Conservation (phyloP, 148 eudicot genomes). For the Amaranthus cruentus region DNA sequence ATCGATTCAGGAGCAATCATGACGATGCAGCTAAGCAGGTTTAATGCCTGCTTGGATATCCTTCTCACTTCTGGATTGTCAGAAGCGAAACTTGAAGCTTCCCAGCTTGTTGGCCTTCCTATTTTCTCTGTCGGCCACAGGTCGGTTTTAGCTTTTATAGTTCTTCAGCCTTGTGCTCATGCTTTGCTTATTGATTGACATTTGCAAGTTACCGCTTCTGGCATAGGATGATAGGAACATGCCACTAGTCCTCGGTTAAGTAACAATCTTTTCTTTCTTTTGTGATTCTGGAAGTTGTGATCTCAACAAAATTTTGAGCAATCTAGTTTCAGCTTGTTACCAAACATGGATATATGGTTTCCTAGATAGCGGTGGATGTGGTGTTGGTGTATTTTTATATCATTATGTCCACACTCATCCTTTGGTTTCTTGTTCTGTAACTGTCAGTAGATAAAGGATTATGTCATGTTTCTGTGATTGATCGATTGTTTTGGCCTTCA, state of each 20-base stretch:
- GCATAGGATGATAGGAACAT: neutral
- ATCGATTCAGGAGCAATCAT: slow-evolving; percentile 38
- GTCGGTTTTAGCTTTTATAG: slow-evolving; percentile 28
- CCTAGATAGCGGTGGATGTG: too few species aligned
- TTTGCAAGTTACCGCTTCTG: neutral
- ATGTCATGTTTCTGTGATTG: too few species aligned
- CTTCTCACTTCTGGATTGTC: slow-evolving; percentile 65
- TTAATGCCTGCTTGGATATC: slow-evolving; percentile 60
- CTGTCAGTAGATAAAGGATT: too few species aligned
- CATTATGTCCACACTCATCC: too few species aligned
- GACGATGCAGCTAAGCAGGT: slow-evolving; percentile 64
- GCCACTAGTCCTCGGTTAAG: neutral
- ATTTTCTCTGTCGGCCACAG: slow-evolving; percentile 95
- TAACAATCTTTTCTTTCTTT: too few species aligned
- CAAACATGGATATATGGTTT: too few species aligned
- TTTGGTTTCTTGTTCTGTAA: too few species aligned
- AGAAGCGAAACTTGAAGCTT: slow-evolving; percentile 39
- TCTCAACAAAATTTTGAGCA: too few species aligned
- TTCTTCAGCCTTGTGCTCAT: neutral
- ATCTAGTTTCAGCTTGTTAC: too few species aligned
- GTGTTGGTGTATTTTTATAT: too few species aligned
- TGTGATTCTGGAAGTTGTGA: too few species aligned
- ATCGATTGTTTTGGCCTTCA: too few species aligned
- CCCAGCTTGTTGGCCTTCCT: slow-evolving; percentile 69
- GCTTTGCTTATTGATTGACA: neutral